These are phyloP conservation scores for Xylogone sp. DNA, from an alignment of 2,329 filamentous ascomycete species.

Conservation along the genomic window DNA sequence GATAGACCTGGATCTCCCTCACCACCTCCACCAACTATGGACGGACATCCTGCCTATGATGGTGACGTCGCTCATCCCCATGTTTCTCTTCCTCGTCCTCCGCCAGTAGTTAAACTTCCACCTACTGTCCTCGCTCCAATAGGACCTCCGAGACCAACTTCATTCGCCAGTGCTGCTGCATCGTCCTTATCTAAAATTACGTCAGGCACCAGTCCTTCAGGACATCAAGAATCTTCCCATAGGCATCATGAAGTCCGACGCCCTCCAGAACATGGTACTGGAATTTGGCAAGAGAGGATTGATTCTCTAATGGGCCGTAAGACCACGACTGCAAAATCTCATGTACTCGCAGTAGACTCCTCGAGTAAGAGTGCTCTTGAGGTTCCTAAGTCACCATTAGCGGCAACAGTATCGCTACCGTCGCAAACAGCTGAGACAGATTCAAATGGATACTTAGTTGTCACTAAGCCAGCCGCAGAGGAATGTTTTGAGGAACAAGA, in stretches of 20 bases:
- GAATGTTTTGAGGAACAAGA: conserved; percentile 80
- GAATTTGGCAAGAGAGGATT: conserved; percentile 77
- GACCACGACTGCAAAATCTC: conserved; percentile 49
- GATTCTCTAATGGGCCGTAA: conserved; percentile 72
- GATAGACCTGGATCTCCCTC: conserved; percentile 52
- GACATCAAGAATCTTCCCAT: conserved; percentile 31
- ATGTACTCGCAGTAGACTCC: conserved; percentile 61
- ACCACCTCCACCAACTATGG: conserved; percentile 67
- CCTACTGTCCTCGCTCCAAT: conserved; percentile 37
- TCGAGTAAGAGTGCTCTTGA: conserved; percentile 66
- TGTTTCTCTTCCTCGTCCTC: conserved; percentile 65
- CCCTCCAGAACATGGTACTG: conserved; percentile 23
- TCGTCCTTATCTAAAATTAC: conserved; percentile 7
- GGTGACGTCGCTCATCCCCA: conserved; percentile 62
- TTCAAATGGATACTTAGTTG: conserved; percentile 41
- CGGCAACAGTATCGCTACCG: conserved; percentile 70
- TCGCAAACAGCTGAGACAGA: conserved; percentile 19
- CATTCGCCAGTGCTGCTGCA: conserved; percentile 37
- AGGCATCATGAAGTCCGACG: conserved; percentile 36
- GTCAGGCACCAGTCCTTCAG: conserved; percentile 17
- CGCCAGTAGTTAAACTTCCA: conserved; percentile 77
- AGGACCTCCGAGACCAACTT: conserved; percentile 38
- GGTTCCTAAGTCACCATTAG: conserved; percentile 38
- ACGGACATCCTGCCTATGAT: conserved; percentile 69
- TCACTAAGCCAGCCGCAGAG: conserved; percentile 68